phyloP scores from a whole-genome alignment of 768 basidiomycete species.

The Kwoniella bestiolae region DNA sequence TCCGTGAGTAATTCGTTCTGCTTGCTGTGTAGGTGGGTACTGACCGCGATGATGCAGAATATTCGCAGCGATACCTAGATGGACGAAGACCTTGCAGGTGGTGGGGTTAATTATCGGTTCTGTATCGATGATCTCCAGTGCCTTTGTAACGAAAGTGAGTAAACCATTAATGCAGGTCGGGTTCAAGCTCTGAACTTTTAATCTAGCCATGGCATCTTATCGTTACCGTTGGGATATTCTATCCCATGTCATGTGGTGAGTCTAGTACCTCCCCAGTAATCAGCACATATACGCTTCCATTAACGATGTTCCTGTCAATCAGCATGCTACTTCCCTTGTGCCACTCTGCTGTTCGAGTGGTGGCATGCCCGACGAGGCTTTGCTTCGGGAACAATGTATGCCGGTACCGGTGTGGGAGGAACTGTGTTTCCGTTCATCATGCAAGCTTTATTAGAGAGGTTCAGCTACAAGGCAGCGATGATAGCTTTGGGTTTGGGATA shows the following conservation, averaged over 20 bases:
- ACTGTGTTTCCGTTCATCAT: constrained; percentile 53
- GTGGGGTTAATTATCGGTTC: constrained; percentile 32
- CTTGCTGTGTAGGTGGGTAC: neutral
- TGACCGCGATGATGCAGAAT: constrained; percentile 14
- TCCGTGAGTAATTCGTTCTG: constrained; percentile 36
- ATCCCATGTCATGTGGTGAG: constrained; percentile 42
- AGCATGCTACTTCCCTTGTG: constrained; percentile 45
- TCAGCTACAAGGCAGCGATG: constrained; percentile 54
- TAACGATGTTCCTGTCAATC: neutral
- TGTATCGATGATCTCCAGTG: constrained; percentile 34
- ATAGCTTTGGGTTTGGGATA: constrained; percentile 43
- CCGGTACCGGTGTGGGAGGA: constrained; percentile 49
- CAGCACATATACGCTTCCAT: too few species aligned
- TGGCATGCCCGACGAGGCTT: constrained; percentile 44
- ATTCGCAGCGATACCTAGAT: constrained; percentile 37
- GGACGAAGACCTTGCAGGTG: constrained; percentile 30
- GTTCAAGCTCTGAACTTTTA: too few species aligned
- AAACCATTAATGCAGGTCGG: too few species aligned
- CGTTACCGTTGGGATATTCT: constrained; percentile 46
- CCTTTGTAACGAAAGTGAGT: constrained; percentile 45
- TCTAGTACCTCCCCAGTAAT: too few species aligned
- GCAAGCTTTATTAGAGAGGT: constrained; percentile 36
- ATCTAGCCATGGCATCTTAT: constrained; percentile 52
- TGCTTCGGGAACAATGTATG: constrained; percentile 50
- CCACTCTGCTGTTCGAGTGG: constrained; percentile 53